Base-by-base conservation (phyloP, 352 stramenopile genomes). In the Phytophthora fragariae region DNA sequence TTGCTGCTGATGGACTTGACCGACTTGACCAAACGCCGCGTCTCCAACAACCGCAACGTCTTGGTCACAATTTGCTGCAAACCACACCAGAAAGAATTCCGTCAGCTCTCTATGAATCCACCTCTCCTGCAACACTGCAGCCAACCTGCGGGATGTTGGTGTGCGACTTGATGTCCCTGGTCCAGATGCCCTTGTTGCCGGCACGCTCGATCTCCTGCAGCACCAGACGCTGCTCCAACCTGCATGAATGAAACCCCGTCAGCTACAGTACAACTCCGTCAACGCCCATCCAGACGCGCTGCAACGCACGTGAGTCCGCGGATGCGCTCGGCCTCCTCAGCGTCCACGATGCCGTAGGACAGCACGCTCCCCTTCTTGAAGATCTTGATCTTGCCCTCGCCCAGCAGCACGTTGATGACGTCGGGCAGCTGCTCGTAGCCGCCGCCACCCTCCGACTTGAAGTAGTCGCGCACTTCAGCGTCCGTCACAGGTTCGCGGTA, bases 1-100 rank as follows among this genome's bases (percentile, higher is more conserved):
- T 99, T 99, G 85, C 97, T 98, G 53, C 93, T 98, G 49, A 99
- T 98, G 9, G 96, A 98, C 80, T 99, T 99, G 79, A 99, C 97
- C 59, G 97, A 97, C 88, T 99, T 99, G 83, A 99, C 98, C 5
- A 99, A 83, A 72, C 93, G 90, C 11, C 98, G 92, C 61, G 89
- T 93, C 79, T 99, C 98, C 29, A 99, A 80, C 73, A 98, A 81
- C 73, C 99, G 99, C 77, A 99, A 95, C 66, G 98, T 99, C 81
- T 99, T 99, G 49, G 92, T 99, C 61, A 99, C 87, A 65, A 98
- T 98, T 77, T 98, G 92, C 90, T 98, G 80, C 49, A 57, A 10
- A n/a, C 60, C 29, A 31, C 35, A 41, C 35, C 35, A 41, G 14
- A 63, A 21, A 21, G 19, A 21, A 21, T 12, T 46, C 8, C n/a